Conservation (phyloP, 2,329 filamentous ascomycete species). For the Macrophomina pseudophaseolina region DNA sequence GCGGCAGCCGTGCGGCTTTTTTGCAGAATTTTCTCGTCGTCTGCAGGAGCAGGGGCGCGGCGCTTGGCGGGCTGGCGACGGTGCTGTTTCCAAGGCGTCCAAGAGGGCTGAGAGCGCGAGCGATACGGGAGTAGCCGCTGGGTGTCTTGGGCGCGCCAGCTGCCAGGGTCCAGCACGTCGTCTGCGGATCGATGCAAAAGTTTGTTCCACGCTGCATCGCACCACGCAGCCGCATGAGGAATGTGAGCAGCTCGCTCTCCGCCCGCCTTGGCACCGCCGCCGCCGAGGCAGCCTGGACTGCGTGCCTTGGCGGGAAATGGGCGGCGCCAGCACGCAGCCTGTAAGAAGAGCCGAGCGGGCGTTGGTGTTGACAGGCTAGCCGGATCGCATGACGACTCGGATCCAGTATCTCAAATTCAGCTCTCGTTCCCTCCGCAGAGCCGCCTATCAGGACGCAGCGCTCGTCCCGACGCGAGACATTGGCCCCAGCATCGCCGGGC, state of each 20-base stretch:
- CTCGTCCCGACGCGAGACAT: not conserved
- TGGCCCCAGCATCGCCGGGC: not conserved
- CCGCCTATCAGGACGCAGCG: conserved; percentile 5
- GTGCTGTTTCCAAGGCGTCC: not conserved
- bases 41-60: not conserved
- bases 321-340: conserved; percentile 1
- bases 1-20: conserved; percentile 19
- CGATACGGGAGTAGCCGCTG: conserved; percentile 9
- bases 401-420: not conserved
- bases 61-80: not conserved
- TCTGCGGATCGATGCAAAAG: not conserved
- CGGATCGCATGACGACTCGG: not conserved
- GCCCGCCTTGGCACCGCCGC: conserved; percentile 1
- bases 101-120: not conserved
- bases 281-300: not conserved
- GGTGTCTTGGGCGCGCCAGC: not conserved
- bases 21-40: not conserved
- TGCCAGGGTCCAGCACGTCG: conserved; percentile 1
- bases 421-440: not conserved
- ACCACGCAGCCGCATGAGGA: not conserved
- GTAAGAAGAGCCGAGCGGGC: conserved; percentile 6
- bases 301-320: not conserved
- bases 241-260: not conserved
- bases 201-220: conserved; percentile 6
- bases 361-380: conserved; percentile 7